Evolutionary conservation across 2,329 filamentous ascomycete genomes (phyloP).

Genomic region (Aspergillus aculeatus): DNA sequence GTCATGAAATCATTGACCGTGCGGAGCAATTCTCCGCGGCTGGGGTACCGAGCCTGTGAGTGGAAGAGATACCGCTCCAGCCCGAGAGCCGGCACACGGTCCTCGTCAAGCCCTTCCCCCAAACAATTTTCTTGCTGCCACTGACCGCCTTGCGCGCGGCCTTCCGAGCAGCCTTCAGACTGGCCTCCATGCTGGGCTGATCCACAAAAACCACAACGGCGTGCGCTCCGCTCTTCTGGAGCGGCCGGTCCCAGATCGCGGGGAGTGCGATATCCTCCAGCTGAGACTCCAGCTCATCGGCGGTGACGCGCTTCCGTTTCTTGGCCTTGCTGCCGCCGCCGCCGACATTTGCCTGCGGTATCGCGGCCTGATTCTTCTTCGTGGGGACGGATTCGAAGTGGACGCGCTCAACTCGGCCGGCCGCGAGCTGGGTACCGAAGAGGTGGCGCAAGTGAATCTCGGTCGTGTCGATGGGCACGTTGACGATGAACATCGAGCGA

Average conservation of each 20-base stretch:
- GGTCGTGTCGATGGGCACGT: constrained; percentile 81
- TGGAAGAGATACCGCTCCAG: constrained; percentile 58
- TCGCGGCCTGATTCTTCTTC: constrained; percentile 32
- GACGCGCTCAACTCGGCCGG: constrained; percentile 74
- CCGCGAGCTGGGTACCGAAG: constrained; percentile 71
- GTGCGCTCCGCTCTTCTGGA: constrained; percentile 72
- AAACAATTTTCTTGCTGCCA: constrained; percentile 58
- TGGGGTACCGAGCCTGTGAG: constrained; percentile 69
- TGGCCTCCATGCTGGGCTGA: constrained; percentile 70
- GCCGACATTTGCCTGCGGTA: constrained; percentile 19
- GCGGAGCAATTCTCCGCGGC: constrained; percentile 64
- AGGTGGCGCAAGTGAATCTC: constrained; percentile 72
- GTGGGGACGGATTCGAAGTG: constrained; percentile 62
- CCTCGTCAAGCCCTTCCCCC: constrained; percentile 63
- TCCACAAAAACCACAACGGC: constrained; percentile 85
- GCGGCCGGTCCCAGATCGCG: constrained; percentile 66
- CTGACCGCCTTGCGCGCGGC: constrained; percentile 50
- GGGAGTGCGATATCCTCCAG: constrained; percentile 65
- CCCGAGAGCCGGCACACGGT: constrained; percentile 60
- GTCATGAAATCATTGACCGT: constrained; percentile 84
- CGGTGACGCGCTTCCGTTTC: constrained; percentile 56
- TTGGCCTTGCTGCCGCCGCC: constrained; percentile 36
- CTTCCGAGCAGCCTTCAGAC: constrained; percentile 71
- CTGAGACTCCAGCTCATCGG: constrained; percentile 53
- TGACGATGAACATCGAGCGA: constrained; percentile 86